These are phyloP conservation scores for Pachyrhizus erosus DNA, from an alignment of 306 rosid species.

Conservation along the genomic window DNA sequence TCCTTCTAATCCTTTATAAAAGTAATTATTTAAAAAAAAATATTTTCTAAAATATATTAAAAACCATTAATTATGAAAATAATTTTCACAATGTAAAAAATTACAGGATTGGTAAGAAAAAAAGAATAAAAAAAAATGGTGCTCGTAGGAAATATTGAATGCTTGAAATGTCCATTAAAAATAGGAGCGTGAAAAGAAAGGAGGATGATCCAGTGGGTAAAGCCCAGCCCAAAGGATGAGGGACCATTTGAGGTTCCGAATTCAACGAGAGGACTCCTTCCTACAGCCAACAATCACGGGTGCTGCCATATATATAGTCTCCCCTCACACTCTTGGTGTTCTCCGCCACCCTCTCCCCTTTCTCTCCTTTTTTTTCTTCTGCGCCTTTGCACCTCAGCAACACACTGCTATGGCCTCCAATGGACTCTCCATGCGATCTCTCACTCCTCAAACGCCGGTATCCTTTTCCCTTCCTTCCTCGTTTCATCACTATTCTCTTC, in stretches of 20 bases:
- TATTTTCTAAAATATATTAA: too few species aligned
- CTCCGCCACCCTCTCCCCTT: conserved; percentile 36
- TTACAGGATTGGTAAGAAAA: too few species aligned
- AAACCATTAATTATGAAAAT: too few species aligned
- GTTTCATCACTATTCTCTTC: neutral
- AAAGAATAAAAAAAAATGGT: too few species aligned
- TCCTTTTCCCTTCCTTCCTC: conserved; percentile 29
- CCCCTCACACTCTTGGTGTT: conserved; percentile 34
- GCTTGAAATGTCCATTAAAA: too few species aligned
- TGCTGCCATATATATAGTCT: neutral
- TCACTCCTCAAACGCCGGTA: conserved; percentile 45
- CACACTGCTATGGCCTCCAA: conserved; percentile 46
- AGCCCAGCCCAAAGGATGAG: neutral
- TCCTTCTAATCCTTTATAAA: too few species aligned
- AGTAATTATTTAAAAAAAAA: too few species aligned
- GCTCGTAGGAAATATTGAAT: too few species aligned
- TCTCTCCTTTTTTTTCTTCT: conserved; percentile 15
- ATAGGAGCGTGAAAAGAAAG: neutral
- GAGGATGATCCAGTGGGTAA: neutral
- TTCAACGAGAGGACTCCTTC: neutral
- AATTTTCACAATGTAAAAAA: too few species aligned
- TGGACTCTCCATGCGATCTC: conserved; percentile 49
- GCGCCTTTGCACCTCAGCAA: conserved; percentile 24
- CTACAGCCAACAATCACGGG: neutral
- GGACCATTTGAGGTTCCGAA: neutral